phyloP scores from a whole-genome alignment of 108 stramenopile genomes.

The Pseudonitzschia delicatissima region DNA sequence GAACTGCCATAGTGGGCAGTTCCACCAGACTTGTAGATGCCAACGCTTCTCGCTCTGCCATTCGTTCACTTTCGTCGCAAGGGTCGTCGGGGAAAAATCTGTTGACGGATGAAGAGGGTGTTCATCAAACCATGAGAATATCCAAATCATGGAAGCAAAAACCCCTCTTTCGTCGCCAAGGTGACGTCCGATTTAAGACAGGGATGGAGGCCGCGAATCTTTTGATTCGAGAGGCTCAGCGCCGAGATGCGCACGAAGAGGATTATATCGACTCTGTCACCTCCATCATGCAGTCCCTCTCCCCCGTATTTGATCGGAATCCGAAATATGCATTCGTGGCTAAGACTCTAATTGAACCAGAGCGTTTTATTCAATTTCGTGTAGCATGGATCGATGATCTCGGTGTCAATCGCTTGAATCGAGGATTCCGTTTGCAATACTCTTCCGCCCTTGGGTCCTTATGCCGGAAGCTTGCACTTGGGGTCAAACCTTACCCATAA shows the following conservation, averaged over 20 bases:
- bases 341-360: constrained; percentile 92
- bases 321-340: constrained; percentile 95
- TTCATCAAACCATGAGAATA: constrained; percentile 84
- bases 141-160: constrained; percentile 85
- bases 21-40: neutral
- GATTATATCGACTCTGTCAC: constrained; percentile 84
- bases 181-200: constrained; percentile 91
- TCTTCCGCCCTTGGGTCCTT: constrained; percentile 90
- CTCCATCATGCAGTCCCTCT: constrained; percentile 71
- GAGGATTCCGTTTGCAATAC: constrained; percentile 88
- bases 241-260: constrained; percentile 84
- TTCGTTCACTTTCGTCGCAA: neutral
- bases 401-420: constrained; percentile 78
- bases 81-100: constrained; percentile 14
- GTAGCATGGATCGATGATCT: constrained; percentile 89
- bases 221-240: constrained; percentile 78
- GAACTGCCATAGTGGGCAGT: neutral
- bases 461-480: constrained; percentile 91
- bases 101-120: constrained; percentile 58
- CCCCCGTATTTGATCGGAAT: constrained; percentile 92
- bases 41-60: constrained; percentile 7
- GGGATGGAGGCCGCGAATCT: constrained; percentile 91
- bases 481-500: constrained; percentile 73
- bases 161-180: constrained; percentile 90
- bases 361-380: constrained; percentile 85